Base-by-base conservation (phyloP, 345 rosid species). In the Combretum micranthum region DNA sequence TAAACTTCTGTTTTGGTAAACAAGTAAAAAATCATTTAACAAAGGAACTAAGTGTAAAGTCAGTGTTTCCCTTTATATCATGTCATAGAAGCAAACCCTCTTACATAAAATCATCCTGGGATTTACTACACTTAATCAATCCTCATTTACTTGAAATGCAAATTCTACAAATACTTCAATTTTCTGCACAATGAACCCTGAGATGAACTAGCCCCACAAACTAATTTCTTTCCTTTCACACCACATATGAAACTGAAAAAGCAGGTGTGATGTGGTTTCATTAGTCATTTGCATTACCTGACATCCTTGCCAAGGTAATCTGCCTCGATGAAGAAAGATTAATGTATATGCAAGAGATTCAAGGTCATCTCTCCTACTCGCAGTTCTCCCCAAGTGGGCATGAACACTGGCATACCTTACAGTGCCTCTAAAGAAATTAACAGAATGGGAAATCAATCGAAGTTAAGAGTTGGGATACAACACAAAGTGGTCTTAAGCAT, bases 231-330 rank as follows among this genome's bases (percentile, higher is more conserved):
- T 32, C 6, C 39, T 32, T 32, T 32, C 39, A 32, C 39, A 32
- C 39, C 39, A 32, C 5, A 32, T 32, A 32, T 26, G 20, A 52
- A 9, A 52, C n/a, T 14, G 3, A 22, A 52, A 20, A 54, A 58
- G 39, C 44, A 19, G 60, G 4, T 50, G 46, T 51, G 57, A 46
- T 23, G 42, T 53, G 61, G 47, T 56, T 50, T 61, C 55, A 44
- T 26, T 22, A 15, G 9, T 20, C 21, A 42, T 52, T 15, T 56
- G 54, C 42, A 20, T 17, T 69, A 87, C 99, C 96, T 89, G 95
- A 80, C 85, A 93, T 47, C 99, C 99, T 72, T 93, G 99, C 99
- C 99, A 93, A 12, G 99, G 99, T 69, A 93, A 82, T 64, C 99
- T 86, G 53, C 97, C 99, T 47, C 86, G 82, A 63, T 85, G 94